A percentile compares a stretch with the other conserved stretches of the same genome.
These are phyloP conservation scores for Pascua guehoae DNA, from an alignment of 1,284 basidiomycete genomes.

Conservation along the genomic window DNA sequence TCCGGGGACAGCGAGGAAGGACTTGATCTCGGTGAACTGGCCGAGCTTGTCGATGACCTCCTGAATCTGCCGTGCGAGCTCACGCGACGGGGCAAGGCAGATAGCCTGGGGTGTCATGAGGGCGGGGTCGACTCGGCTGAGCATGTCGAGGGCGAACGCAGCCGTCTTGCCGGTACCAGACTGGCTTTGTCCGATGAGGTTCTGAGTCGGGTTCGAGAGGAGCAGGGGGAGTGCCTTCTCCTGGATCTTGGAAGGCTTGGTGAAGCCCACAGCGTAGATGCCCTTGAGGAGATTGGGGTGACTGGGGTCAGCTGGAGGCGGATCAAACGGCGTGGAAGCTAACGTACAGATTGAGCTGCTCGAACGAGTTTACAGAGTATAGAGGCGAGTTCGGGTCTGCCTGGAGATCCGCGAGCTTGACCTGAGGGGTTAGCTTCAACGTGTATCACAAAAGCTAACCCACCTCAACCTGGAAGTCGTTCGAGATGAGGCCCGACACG, in stretches of 20 bases:
- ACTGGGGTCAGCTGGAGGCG: constrained; percentile 51
- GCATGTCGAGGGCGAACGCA: constrained; percentile 96
- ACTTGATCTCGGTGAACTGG: constrained; percentile 87
- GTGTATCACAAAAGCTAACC: not conserved
- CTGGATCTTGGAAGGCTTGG: constrained; percentile 98
- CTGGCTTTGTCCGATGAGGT: constrained; percentile 99
- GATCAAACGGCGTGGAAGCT: constrained; percentile 40
- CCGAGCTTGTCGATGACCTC: constrained; percentile 91
- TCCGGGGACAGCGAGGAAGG: constrained; percentile 92
- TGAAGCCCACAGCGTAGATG: constrained; percentile 94
- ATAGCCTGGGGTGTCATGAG: constrained; percentile 85
- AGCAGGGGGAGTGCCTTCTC: constrained; percentile 92
- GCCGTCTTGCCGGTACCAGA: constrained; percentile 99
- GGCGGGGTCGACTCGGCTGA: constrained; percentile 84
- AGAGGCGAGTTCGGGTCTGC: constrained; percentile 92
- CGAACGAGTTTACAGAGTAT: constrained; percentile 90
- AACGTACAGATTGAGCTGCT: constrained; percentile 78
- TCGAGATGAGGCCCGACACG: constrained; percentile 34
- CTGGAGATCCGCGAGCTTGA: constrained; percentile 96
- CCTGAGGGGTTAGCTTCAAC: constrained; percentile 54
- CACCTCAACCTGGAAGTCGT: constrained; percentile 45
- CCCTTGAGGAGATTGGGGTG: constrained; percentile 88
- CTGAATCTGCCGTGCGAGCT: constrained; percentile 97
- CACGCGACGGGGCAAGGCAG: constrained; percentile 90
- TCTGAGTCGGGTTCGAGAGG: constrained; percentile 87